phyloP scores from a whole-genome alignment of 2,329 filamentous ascomycete genomes.

The Talaromyces sp. region DNA sequence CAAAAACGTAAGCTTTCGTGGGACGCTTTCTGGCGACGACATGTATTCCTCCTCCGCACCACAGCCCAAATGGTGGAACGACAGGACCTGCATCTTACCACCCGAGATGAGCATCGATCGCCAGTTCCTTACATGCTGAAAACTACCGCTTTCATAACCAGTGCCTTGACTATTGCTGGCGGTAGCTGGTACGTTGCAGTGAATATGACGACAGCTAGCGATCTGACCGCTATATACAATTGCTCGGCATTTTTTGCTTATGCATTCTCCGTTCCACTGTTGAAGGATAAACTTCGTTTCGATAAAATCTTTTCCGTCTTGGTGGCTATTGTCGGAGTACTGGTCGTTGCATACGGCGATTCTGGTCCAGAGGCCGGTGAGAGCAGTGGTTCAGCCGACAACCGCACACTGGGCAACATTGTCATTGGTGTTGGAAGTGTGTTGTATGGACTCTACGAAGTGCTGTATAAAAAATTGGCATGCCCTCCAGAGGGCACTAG shows the following conservation, averaged over 20 bases:
- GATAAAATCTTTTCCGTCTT: conserved; percentile 84
- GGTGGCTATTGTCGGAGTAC: conserved; percentile 81
- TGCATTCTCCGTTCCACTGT: conserved; percentile 85
- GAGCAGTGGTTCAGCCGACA: conserved; percentile 51
- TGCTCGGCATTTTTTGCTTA: conserved; percentile 99
- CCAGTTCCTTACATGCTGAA: conserved; percentile 71
- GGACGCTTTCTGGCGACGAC: conserved; percentile 77
- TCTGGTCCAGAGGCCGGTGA: conserved; percentile 40
- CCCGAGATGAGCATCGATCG: conserved; percentile 38
- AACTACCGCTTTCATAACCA: conserved; percentile 78
- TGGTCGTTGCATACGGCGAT: conserved; percentile 95
- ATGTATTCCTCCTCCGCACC: conserved; percentile 59
- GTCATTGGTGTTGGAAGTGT: conserved; percentile 89
- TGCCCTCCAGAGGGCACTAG: conserved; percentile 88
- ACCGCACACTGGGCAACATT: conserved; percentile 77
- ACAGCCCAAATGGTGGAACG: conserved; percentile 83
- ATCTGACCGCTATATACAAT: conserved; percentile 98
- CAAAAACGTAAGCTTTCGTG: conserved; percentile 77
- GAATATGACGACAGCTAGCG: conserved; percentile 84
- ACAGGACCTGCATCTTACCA: conserved; percentile 63
- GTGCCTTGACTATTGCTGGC: conserved; percentile 81
- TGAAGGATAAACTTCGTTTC: conserved; percentile 76
- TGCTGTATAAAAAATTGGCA: conserved; percentile 88
- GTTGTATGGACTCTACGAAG: conserved; percentile 94
- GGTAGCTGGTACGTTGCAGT: conserved; percentile 95